Conservation (phyloP, 129 eudicot genomes). For the Artemisia argyi region DNA sequence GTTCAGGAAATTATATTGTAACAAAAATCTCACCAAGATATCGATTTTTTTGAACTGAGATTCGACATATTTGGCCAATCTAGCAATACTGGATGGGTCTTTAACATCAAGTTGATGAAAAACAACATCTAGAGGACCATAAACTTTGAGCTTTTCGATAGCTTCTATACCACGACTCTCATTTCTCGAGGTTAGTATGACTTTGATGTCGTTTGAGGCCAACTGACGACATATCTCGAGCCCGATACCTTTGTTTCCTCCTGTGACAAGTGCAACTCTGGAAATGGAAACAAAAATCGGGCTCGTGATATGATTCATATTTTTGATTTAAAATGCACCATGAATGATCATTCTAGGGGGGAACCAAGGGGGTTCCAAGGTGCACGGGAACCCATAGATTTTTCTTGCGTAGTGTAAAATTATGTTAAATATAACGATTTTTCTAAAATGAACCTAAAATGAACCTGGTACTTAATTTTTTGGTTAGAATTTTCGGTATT, state of each 20-base stretch:
- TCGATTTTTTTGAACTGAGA: conserved; percentile 23
- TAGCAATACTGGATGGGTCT: conserved; percentile 27
- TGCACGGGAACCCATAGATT: no score
- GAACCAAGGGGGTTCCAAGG: no score
- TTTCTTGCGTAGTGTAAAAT: no score
- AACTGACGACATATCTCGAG: conserved; percentile 32
- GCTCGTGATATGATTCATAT: neutral
- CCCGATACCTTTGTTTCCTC: conserved; percentile 36
- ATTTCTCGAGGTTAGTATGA: conserved; percentile 23
- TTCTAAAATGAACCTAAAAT: no score
- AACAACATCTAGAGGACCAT: conserved; percentile 17
- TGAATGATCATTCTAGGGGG: no score
- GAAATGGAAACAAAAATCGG: neutral
- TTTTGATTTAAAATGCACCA: no score
- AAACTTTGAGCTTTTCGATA: conserved; percentile 2
- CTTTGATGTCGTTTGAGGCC: conserved; percentile 19
- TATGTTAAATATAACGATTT: no score
- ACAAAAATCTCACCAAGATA: conserved; percentile 26
- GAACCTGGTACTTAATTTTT: no score
- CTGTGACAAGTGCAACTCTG: conserved; percentile 31
- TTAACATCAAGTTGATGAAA: conserved; percentile 40
- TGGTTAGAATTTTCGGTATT: no score
- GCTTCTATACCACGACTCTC: conserved; percentile 21
- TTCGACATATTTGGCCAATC: conserved; percentile 15
- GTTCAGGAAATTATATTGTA: no score